phyloP scores from a whole-genome alignment of 148 eudicot genomes.

The Drosera capensis region DNA sequence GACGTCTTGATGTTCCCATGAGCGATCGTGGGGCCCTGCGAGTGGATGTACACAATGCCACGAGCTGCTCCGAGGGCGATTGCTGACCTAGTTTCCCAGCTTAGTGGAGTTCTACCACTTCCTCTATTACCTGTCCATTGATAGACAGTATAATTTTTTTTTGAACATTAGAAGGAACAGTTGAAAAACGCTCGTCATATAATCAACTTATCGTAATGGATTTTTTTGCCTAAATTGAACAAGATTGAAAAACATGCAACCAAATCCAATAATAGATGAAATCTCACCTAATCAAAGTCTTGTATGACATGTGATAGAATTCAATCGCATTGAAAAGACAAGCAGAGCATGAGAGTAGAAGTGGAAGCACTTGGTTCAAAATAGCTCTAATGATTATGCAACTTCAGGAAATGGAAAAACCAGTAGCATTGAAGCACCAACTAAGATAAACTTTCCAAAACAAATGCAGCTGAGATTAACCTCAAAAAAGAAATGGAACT shows the following conservation, averaged over 20 bases:
- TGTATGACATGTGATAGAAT: background rate
- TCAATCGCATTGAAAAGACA: background rate
- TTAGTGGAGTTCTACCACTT: constrained; percentile 67
- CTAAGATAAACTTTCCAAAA: no score
- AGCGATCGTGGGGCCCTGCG: constrained; percentile 45
- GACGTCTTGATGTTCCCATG: constrained; percentile 95
- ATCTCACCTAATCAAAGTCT: no score
- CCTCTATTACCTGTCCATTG: constrained; percentile 95
- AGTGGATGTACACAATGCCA: constrained; percentile 66
- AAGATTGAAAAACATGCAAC: no score
- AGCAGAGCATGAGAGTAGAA: background rate
- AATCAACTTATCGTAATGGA: no score
- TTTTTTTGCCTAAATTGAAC: no score
- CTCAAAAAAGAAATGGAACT: no score
- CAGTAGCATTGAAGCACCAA: no score
- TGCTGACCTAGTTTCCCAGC: constrained; percentile 73
- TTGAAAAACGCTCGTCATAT: no score
- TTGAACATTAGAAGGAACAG: no score
- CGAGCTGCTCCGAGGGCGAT: constrained; percentile 87
- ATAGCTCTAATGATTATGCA: background rate
- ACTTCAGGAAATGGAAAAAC: background rate
- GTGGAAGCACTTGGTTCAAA: background rate
- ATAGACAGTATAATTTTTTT: no score
- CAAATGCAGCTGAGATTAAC: no score
- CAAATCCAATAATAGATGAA: no score